Conservation (phyloP, 192 early-diverging fungal species). For the Obelidium mucronatum region DNA sequence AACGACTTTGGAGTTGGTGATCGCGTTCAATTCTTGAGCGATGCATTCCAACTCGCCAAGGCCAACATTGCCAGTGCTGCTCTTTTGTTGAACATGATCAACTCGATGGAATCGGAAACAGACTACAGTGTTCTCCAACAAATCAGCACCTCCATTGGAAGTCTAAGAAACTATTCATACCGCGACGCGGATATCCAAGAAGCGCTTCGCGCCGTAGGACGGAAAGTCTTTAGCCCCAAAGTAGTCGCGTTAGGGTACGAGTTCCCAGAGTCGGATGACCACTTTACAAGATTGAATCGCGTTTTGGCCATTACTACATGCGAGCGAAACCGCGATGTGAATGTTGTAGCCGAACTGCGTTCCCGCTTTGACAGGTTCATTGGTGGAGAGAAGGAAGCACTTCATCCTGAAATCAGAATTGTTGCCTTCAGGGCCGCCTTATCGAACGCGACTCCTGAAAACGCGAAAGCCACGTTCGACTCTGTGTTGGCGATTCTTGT, state of each 20-base stretch:
- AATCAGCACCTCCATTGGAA: constrained; percentile 66
- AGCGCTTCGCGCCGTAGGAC: constrained; percentile 71
- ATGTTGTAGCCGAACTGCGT: constrained; percentile 34
- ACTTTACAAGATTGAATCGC: constrained; percentile 76
- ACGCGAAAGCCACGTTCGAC: constrained; percentile 47
- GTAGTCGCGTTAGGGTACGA: constrained; percentile 82
- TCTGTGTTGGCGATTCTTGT: constrained; percentile 52
- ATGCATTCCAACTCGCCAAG: constrained; percentile 79
- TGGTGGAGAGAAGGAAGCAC: constrained; percentile 65
- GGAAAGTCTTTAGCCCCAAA: constrained; percentile 76
- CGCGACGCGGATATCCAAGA: constrained; percentile 65
- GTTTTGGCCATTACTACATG: constrained; percentile 82
- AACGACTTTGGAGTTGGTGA: constrained; percentile 61
- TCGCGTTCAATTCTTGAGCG: constrained; percentile 81
- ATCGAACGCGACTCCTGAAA: constrained; percentile 26
- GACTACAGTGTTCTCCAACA: constrained; percentile 78
- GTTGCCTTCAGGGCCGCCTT: constrained; percentile 78
- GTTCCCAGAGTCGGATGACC: constrained; percentile 71
- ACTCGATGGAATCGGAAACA: constrained; percentile 76
- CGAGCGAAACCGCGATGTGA: constrained; percentile 61
- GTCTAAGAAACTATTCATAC: constrained; percentile 72
- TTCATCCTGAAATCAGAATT: constrained; percentile 69
- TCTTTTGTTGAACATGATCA: constrained; percentile 76
- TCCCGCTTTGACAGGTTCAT: constrained; percentile 62
- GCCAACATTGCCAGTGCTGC: constrained; percentile 81